Percentiles rank a stretch among this genome's conserved stretches.
Evolutionary conservation across 305 asterid genomes (phyloP).

Genomic region (Rubia tinctorum): DNA sequence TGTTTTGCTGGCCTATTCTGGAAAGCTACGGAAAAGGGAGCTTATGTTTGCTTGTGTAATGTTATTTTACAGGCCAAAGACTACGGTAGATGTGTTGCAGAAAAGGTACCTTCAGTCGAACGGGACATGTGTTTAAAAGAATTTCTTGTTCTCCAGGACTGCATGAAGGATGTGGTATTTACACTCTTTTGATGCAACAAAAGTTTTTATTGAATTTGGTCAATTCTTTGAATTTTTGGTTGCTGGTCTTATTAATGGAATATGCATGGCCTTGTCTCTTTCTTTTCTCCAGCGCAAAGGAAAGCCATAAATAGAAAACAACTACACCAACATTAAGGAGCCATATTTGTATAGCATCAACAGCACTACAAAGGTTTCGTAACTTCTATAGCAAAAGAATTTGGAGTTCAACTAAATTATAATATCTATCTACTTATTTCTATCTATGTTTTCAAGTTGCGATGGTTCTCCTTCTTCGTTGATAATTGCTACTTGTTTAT

Average conservation of each 20-base stretch:
- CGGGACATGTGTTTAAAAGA: slow-evolving; percentile 78
- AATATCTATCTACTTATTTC: background rate
- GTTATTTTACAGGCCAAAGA: slow-evolving; percentile 36
- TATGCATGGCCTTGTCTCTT: background rate
- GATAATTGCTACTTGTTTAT: background rate
- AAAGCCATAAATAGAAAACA: slow-evolving; percentile 41
- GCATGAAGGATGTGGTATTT: slow-evolving; percentile 83
- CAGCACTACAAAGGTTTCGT: slow-evolving; percentile 17
- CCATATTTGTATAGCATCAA: slow-evolving; percentile 3
- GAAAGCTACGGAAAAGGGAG: background rate
- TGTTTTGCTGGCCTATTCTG: background rate
- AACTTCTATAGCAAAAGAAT: background rate
- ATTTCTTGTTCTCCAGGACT: slow-evolving; percentile 61
- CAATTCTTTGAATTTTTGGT: background rate
- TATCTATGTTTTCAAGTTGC: background rate
- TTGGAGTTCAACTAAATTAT: background rate
- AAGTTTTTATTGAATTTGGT: background rate
- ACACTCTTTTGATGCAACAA: slow-evolving; percentile 1
- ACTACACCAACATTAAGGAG: slow-evolving; percentile 13
- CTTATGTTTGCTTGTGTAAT: background rate
- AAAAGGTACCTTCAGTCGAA: slow-evolving; percentile 80
- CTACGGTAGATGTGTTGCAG: slow-evolving; percentile 79
- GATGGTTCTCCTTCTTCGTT: background rate
- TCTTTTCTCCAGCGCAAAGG: slow-evolving; percentile 45
- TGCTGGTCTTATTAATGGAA: background rate